Conservation (phyloP, 2,329 filamentous ascomycete species). For the Fusarium sp. region DNA sequence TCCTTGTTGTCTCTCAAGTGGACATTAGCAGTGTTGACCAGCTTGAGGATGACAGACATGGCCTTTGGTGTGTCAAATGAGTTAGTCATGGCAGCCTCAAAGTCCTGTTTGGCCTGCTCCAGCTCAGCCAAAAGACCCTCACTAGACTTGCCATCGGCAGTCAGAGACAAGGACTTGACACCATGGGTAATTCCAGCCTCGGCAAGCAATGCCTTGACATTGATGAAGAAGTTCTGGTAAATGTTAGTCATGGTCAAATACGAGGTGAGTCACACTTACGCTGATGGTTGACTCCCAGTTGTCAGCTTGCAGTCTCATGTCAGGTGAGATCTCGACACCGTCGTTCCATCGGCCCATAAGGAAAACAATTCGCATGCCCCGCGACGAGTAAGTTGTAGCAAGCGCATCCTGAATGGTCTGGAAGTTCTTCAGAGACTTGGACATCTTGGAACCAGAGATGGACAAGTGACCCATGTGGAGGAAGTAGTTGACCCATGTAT, state of each 20-base stretch:
- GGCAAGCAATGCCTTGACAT: slow-evolving; percentile 65
- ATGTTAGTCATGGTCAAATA: slow-evolving; percentile 31
- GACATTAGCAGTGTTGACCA: slow-evolving; percentile 83
- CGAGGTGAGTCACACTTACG: slow-evolving; percentile 53
- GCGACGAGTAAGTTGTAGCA: slow-evolving; percentile 75
- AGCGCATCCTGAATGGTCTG: slow-evolving; percentile 91
- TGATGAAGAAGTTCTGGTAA: slow-evolving; percentile 68
- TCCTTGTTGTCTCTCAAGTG: slow-evolving; percentile 63
- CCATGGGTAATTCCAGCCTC: slow-evolving; percentile 56
- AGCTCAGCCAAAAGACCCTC: slow-evolving; percentile 57
- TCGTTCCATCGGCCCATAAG: slow-evolving; percentile 91
- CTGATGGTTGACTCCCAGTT: slow-evolving; percentile 85
- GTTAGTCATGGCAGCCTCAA: slow-evolving; percentile 75
- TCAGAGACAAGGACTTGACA: slow-evolving; percentile 56
- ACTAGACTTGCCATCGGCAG: slow-evolving; percentile 47
- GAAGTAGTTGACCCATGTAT: slow-evolving; percentile 96
- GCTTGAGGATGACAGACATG: slow-evolving; percentile 80
- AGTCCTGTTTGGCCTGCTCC: slow-evolving; percentile 66
- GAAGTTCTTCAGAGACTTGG: slow-evolving; percentile 95
- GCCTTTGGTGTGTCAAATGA: slow-evolving; percentile 88
- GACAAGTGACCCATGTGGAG: slow-evolving; percentile 90
- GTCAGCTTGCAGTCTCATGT: slow-evolving; percentile 79
- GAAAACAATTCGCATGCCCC: slow-evolving; percentile 87
- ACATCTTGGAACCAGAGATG: slow-evolving; percentile 95
- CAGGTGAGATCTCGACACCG: slow-evolving; percentile 88